Evolutionary conservation across 768 basidiomycete species (phyloP).

Genomic region (Panaeolus papilionaceus): DNA sequence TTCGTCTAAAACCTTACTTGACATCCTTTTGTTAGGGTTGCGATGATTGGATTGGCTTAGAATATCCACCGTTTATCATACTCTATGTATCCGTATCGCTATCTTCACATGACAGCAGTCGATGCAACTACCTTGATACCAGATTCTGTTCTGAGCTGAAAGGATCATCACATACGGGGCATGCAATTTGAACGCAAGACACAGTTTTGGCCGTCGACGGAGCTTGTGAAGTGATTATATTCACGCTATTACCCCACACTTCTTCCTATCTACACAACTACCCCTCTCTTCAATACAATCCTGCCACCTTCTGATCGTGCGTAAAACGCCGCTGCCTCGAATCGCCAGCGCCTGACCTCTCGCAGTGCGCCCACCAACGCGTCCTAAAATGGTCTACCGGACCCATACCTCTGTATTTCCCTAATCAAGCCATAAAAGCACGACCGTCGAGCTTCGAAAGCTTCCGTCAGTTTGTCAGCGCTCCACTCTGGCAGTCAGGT

Average conservation of each 20-base stretch:
- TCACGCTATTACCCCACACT: slow-evolving; percentile 10
- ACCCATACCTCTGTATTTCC: slow-evolving; percentile 11
- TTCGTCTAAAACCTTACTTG: neutral
- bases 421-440: neutral
- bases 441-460: slow-evolving; percentile 4
- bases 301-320: neutral
- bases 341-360: neutral
- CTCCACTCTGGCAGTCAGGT: neutral
- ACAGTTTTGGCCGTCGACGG: neutral
- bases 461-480: slow-evolving; percentile 12
- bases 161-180: neutral
- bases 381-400: neutral
- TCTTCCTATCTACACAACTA: slow-evolving; percentile 8
- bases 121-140: neutral
- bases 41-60: neutral
- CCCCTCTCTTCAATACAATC: neutral
- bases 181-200: neutral
- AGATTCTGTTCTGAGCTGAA: neutral
- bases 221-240: neutral
- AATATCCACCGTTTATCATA: neutral
- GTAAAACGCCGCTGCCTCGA: neutral
- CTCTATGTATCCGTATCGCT: neutral
- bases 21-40: neutral
- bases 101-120: neutral
- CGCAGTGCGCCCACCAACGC: neutral